These are phyloP conservation scores for Emmonsiellopsis sp. DNA, from an alignment of 2,329 filamentous ascomycete genomes.

Conservation along the genomic window DNA sequence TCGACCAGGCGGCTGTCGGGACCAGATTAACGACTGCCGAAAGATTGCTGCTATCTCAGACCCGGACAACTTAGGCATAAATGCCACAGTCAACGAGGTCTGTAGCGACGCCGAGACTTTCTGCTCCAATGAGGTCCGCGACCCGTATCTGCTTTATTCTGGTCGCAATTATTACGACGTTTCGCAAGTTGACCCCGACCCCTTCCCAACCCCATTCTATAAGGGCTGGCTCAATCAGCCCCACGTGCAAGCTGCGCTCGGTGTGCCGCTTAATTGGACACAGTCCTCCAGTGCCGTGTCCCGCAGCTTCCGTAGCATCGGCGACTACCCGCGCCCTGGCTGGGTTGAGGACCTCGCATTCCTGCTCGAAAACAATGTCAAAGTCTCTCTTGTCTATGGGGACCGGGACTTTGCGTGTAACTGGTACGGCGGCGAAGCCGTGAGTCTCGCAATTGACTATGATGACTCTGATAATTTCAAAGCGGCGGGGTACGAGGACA, in stretches of 20 bases:
- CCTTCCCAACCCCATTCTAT: slow-evolving; percentile 46
- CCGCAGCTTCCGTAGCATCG: slow-evolving; percentile 37
- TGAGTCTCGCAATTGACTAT: slow-evolving; percentile 43
- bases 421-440: slow-evolving; percentile 49
- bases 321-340: slow-evolving; percentile 39
- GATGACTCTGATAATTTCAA: slow-evolving; percentile 36
- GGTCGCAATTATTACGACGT: slow-evolving; percentile 51
- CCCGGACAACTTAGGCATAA: slow-evolving; percentile 40
- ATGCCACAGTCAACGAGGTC: slow-evolving; percentile 35
- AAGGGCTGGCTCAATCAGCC: slow-evolving; percentile 49
- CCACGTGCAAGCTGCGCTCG: slow-evolving; percentile 49
- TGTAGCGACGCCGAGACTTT: slow-evolving; percentile 39
- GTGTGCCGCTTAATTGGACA: slow-evolving; percentile 53
- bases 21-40: slow-evolving; percentile 45
- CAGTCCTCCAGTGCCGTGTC: slow-evolving; percentile 35
- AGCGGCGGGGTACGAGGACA: slow-evolving; percentile 42
- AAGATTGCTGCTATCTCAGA: slow-evolving; percentile 40
- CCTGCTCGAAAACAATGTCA: slow-evolving; percentile 42
- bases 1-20: slow-evolving; percentile 43
- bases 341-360: slow-evolving; percentile 29
- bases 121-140: slow-evolving; percentile 34
- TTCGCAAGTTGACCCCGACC: slow-evolving; percentile 41
- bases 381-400: slow-evolving; percentile 44
- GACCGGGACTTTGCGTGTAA: slow-evolving; percentile 48
- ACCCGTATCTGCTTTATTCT: slow-evolving; percentile 32